Conservation (phyloP, 805 yeast species). For the Ogataea nitratoaversa region DNA sequence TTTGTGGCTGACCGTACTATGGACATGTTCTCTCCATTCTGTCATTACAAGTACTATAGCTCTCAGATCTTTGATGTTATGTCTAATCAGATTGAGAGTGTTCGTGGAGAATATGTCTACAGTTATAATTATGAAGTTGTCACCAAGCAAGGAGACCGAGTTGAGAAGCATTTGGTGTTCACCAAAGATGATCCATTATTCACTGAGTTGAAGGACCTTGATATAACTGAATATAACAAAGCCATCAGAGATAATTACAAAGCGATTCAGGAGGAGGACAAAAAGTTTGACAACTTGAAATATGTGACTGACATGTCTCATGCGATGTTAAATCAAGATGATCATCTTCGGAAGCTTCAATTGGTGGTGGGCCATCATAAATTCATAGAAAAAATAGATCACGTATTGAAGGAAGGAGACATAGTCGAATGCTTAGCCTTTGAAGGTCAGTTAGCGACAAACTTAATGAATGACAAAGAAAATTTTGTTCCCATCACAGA, state of each 20-base stretch:
- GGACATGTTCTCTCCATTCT: constrained; percentile 76
- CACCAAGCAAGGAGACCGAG: constrained; percentile 24
- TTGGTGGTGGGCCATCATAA: constrained; percentile 27
- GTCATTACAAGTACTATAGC: constrained; percentile 89
- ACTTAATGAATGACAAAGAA: constrained; percentile 60
- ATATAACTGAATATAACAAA: constrained; percentile 25
- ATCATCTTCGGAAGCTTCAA: constrained; percentile 20
- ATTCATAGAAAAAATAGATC: constrained; percentile 53
- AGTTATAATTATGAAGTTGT: constrained; percentile 24
- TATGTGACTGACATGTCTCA: constrained; percentile 26
- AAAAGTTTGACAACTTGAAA: constrained; percentile 20
- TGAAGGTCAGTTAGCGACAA: constrained; percentile 78
- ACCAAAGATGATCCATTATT: constrained; percentile 25
- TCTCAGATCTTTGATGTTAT: constrained; percentile 81
- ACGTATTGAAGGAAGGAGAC: constrained; percentile 41
- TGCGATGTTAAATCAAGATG: constrained; percentile 25
- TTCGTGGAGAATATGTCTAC: constrained; percentile 23
- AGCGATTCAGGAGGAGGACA: constrained; percentile 23
- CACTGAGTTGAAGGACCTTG: constrained; percentile 21
- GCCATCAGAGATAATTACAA: constrained; percentile 19
- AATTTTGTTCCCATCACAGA: constrained; percentile 52
- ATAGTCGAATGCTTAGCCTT: constrained; percentile 63
- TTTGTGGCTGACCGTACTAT: constrained; percentile 78
- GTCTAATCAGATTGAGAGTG: constrained; percentile 22
- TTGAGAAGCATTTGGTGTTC: constrained; percentile 22